Base-by-base conservation (phyloP, 441 rosid genomes). In the Daphne laureola region DNA sequence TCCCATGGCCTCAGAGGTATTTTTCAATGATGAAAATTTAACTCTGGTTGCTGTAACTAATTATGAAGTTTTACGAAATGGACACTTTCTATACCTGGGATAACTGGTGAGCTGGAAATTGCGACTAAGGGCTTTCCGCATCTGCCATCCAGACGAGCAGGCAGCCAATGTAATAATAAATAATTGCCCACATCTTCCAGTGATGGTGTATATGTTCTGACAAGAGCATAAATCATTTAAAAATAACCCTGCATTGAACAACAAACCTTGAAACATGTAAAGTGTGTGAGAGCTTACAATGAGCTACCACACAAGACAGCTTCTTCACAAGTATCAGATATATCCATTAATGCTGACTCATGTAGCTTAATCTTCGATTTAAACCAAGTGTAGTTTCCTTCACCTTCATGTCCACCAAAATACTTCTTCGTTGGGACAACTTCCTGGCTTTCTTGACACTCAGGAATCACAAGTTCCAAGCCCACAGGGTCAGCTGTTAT, bases 361-460 rank as follows among this genome's bases (percentile, higher is more conserved):
- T 75, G 71, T 53, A 80, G 66, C 68, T 79, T 87, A 47, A 78
- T 70, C 76, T 71, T 82, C 49, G 84, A 71, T 74, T 90, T 78
- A 73, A 75, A 85, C 99, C 99, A 93, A 47, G 75, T 78, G 66
- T 73, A 83, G 67, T 85, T 89, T 66, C 95, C 97, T 64, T 27
- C 68, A 70, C 93, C 99, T 82, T 93, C 95, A 60, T 65, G 73
- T 36, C 99, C 99, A 14, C 99, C 99, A 61, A 85, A 93, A 72
- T 90, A 93, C 51, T 64, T 81, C 71, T 85, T 90, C 57, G 59
- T 84, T 12, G 97, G 99, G 54, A 81, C 69, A 65, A 78, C 74
- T 66, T 87, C 95, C 68, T 73, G 70, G 18, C 67, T 79, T 81
- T 93, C 96, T 62, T 53, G 70, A 76, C 97, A 87, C 70, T 70